Base-by-base conservation (phyloP, 1,284 basidiomycete species). In the Cerioporus squamosus region DNA sequence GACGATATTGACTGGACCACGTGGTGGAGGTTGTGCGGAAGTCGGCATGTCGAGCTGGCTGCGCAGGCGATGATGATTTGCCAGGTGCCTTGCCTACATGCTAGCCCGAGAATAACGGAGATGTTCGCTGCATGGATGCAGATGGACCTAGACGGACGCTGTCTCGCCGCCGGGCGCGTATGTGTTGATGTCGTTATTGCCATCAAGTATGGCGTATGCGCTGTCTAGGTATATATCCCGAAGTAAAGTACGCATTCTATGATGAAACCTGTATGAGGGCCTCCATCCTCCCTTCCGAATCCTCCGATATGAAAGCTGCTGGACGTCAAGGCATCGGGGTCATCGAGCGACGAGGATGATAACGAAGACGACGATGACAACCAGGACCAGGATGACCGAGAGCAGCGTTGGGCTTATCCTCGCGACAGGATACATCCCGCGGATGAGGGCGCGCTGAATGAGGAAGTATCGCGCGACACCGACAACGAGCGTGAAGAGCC, bases 381-480 rank as follows among this genome's bases (percentile, higher is more conserved):
- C 69, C 0, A 72, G 69, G 12, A 73, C 66, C 4, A 88, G 72
- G 14, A 76, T 62, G 9, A 79, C 48, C 0, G 81, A 75, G 43
- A 86, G 77, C 20, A 81, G 63, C 2, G 74, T 75, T 0, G 82
- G 74, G 5, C 76, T 75, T 3, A 78, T 55, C 3, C 84, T 76
- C 14, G 85, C 83, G 15, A 80, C 82, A 7, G 86, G 86, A 66
- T 85, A 88, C 38, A 77, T 70, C 10, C 86, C 86, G 36, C 76
- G 75, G 0, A 79, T 77, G 49, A 88, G 74, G 3, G 83, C 79
- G 8, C 74, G 69, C 67, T 88, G 86, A 2, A 87, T 70, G 7
- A 74, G 67, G 68, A 86, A 88, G 68, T 84, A 88, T 6, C 86
- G 78, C 9, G 69, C 61, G 2, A 80, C 71, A 17, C 86, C 86